A percentile compares a stretch with the other conserved stretches of the same genome.
These are phyloP conservation scores for Magnusiomyces clavatus DNA, from an alignment of 1,139 yeast species.

Conservation along the genomic window DNA sequence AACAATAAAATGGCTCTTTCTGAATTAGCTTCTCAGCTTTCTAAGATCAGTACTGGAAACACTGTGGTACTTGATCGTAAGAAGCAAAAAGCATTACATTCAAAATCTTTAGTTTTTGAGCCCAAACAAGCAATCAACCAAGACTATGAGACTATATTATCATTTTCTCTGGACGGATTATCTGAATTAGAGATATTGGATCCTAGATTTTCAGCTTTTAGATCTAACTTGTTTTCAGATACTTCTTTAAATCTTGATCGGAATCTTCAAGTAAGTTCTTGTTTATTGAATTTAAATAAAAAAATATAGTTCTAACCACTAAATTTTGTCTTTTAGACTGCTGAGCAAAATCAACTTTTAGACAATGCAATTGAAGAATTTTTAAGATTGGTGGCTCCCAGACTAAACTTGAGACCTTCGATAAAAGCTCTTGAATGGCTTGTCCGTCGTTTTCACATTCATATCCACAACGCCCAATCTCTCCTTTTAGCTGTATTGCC, in stretches of 20 bases:
- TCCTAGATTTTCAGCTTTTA: slow-evolving; percentile 63
- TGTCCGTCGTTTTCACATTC: slow-evolving; percentile 82
- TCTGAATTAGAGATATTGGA: slow-evolving; percentile 66
- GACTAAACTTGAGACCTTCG: slow-evolving; percentile 67
- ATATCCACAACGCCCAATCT: slow-evolving; percentile 69
- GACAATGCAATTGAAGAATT: slow-evolving; percentile 70
- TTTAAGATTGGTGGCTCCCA: slow-evolving; percentile 65
- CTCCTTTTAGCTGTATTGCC: slow-evolving; percentile 68
- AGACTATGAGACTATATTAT: slow-evolving; percentile 77
- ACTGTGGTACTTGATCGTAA: slow-evolving; percentile 82
- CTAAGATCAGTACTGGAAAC: slow-evolving; percentile 57
- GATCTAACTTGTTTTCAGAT: slow-evolving; percentile 68
- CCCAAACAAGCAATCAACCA: slow-evolving; percentile 86
- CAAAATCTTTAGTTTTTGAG: slow-evolving; percentile 80
- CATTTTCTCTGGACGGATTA: slow-evolving; percentile 67
- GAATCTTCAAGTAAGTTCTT: slow-evolving; percentile 46
- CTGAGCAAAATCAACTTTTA: slow-evolving; percentile 66
- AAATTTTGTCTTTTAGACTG: slow-evolving; percentile 32
- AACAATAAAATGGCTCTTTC: slow-evolving; percentile 32
- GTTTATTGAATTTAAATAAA: neutral
- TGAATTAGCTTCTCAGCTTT: slow-evolving; percentile 68
- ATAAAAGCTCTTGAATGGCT: slow-evolving; percentile 90
- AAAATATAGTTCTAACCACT: slow-evolving; percentile 2
- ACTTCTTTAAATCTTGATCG: slow-evolving; percentile 75
- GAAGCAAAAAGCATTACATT: slow-evolving; percentile 75